Evolutionary conservation across 345 rosid genomes (phyloP).

Genomic region (Populus davidiana): DNA sequence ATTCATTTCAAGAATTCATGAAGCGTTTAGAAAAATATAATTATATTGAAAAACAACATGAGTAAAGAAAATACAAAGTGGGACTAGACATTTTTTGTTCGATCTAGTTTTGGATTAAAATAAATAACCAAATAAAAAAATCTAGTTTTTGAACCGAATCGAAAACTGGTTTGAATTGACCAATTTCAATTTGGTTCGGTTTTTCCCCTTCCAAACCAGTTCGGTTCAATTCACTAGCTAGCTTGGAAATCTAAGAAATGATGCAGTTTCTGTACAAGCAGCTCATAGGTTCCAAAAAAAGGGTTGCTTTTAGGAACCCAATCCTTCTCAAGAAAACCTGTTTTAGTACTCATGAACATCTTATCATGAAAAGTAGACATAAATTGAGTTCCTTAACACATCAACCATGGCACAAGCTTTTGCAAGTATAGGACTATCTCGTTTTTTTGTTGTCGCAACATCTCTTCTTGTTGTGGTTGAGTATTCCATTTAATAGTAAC

Average conservation of each 20-base stretch:
- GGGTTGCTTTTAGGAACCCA: conserved; percentile 59
- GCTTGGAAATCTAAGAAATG: conserved; percentile 75
- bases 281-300: conserved; percentile 53
- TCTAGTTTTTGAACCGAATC: no score
- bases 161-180: no score
- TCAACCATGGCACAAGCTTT: conserved; percentile 70
- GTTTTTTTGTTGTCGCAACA: conserved; percentile 45
- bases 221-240: conserved; percentile 15
- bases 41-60: no score
- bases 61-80: no score
- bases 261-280: conserved; percentile 60
- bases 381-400: conserved; percentile 70
- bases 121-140: no score
- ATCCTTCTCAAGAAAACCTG: conserved; percentile 68
- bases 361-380: conserved; percentile 65
- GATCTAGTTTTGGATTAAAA: no score
- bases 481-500: conserved; percentile 67
- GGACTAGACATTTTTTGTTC: no score
- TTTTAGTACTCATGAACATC: conserved; percentile 61
- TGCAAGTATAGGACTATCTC: conserved; percentile 43
- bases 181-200: accelerated
- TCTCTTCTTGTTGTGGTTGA: conserved; percentile 55
- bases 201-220: no score
- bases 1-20: neutral
- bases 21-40: no score